These are phyloP conservation scores for Globisporangium emineosum DNA, from an alignment of 352 stramenopile genomes.

Conservation along the genomic window DNA sequence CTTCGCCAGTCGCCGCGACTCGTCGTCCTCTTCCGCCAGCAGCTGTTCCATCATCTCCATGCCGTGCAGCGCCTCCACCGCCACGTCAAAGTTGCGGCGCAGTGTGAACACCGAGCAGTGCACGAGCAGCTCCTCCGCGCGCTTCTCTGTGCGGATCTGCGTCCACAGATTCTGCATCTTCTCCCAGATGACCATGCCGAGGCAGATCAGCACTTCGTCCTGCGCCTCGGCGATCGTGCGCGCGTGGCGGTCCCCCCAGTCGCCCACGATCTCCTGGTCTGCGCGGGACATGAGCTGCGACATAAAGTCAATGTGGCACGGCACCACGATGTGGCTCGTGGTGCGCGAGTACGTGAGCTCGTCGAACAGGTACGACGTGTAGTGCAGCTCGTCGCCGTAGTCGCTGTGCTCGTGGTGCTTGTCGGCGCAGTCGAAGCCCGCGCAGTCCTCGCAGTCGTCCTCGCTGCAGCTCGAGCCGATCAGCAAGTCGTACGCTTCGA, in stretches of 20 bases:
- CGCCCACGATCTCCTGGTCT: constrained; percentile 78
- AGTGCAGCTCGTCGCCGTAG: constrained; percentile 82
- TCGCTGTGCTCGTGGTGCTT: constrained; percentile 70
- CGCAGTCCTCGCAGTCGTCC: constrained; percentile 84
- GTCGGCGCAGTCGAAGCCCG: constrained; percentile 69
- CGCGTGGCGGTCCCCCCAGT: constrained; percentile 81
- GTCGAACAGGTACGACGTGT: constrained; percentile 86
- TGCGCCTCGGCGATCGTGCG: constrained; percentile 83
- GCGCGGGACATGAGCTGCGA: constrained; percentile 81
- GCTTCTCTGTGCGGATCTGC: constrained; percentile 72
- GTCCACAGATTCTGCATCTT: constrained; percentile 86
- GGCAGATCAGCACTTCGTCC: constrained; percentile 83
- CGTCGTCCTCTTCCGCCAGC: constrained; percentile 80
- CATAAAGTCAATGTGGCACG: constrained; percentile 84
- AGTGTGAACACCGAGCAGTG: constrained; percentile 75
- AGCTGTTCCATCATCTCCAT: constrained; percentile 88
- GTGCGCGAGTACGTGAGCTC: constrained; percentile 79
- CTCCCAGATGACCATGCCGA: constrained; percentile 88
- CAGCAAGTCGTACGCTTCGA: constrained; percentile 85
- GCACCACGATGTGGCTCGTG: constrained; percentile 80
- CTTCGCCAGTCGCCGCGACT: constrained; percentile 66
- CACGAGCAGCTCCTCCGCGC: constrained; percentile 72
- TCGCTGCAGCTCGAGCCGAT: constrained; percentile 83
- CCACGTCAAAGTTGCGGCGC: constrained; percentile 80
- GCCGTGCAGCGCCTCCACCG: constrained; percentile 78